Evolutionary conservation across 805 yeast species (phyloP).

Genomic region (Wickerhamomyces strasburgensis): DNA sequence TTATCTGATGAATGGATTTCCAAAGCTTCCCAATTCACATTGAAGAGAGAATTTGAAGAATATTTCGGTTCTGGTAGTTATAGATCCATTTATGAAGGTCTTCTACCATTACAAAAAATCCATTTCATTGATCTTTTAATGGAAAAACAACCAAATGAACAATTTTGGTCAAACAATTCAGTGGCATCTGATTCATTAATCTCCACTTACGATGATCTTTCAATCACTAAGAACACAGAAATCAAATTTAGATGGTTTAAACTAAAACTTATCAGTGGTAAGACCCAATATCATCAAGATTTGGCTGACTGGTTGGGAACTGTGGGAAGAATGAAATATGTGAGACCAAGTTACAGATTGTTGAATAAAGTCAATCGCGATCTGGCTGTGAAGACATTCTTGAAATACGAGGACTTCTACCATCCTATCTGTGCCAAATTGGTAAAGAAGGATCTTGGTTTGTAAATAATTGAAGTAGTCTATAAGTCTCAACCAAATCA

Average conservation of each 20-base stretch:
- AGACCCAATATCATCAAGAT: slow-evolving; percentile 39
- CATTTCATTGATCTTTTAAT: slow-evolving; percentile 71
- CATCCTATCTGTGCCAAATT: slow-evolving; percentile 82
- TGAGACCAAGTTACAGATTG: slow-evolving; percentile 75
- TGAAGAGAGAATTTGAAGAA: slow-evolving; percentile 13
- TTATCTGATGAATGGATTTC: slow-evolving; percentile 62
- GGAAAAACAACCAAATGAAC: slow-evolving; percentile 38
- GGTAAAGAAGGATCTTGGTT: slow-evolving; percentile 77
- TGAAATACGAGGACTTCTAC: slow-evolving; percentile 51
- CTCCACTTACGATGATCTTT: slow-evolving; percentile 32
- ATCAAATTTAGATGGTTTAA: slow-evolving; percentile 74
- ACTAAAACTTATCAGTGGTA: slow-evolving; percentile 53
- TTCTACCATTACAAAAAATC: slow-evolving; percentile 72
- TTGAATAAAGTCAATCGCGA: slow-evolving; percentile 59
- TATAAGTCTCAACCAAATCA: too few species aligned
- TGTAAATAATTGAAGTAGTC: slow-evolving; percentile 15
- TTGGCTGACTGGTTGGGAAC: slow-evolving; percentile 84
- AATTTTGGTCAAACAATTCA: slow-evolving; percentile 30
- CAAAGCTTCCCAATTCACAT: slow-evolving; percentile 12
- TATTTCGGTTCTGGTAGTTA: slow-evolving; percentile 20
- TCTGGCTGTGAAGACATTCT: slow-evolving; percentile 63
- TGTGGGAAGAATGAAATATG: slow-evolving; percentile 93
- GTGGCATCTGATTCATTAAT: slow-evolving; percentile 34
- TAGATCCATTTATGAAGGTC: slow-evolving; percentile 34
- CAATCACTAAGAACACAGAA: slow-evolving; percentile 67